phyloP scores from a whole-genome alignment of 305 asterid genomes.

The Fraxinus latifolia region DNA sequence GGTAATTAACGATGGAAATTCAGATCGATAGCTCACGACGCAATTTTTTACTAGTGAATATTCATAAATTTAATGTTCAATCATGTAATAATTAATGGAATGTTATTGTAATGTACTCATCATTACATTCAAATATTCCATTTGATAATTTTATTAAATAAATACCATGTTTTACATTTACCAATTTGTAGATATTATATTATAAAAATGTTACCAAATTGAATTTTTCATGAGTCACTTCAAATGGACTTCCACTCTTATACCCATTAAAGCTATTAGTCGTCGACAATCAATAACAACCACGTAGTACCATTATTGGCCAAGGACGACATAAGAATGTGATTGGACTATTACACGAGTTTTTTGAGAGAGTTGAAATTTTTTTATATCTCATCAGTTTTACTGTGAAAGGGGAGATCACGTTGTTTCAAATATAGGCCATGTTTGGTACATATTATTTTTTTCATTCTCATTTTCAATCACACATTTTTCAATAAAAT shows the following conservation, averaged over 20 bases:
- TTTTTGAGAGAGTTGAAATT: no score
- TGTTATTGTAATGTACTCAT: background rate
- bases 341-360: background rate
- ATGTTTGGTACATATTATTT: no score
- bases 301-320: background rate
- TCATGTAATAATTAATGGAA: background rate
- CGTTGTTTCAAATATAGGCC: background rate
- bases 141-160: background rate
- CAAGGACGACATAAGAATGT: background rate
- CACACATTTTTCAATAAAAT: no score
- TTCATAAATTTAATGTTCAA: background rate
- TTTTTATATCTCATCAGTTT: background rate
- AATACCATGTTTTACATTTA: background rate
- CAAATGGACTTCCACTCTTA: background rate
- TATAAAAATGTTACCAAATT: background rate
- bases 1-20: background rate
- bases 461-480: no score
- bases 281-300: background rate
- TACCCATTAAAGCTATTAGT: background rate
- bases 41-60: background rate
- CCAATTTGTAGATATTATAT: background rate
- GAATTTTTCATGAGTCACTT: background rate
- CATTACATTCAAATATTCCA: background rate
- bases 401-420: background rate
- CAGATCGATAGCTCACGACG: background rate